A percentile compares a stretch with the other conserved stretches of the same genome.
These are phyloP conservation scores for Phytopythium aichiense DNA, from an alignment of 352 stramenopile genomes.

Conservation along the genomic window DNA sequence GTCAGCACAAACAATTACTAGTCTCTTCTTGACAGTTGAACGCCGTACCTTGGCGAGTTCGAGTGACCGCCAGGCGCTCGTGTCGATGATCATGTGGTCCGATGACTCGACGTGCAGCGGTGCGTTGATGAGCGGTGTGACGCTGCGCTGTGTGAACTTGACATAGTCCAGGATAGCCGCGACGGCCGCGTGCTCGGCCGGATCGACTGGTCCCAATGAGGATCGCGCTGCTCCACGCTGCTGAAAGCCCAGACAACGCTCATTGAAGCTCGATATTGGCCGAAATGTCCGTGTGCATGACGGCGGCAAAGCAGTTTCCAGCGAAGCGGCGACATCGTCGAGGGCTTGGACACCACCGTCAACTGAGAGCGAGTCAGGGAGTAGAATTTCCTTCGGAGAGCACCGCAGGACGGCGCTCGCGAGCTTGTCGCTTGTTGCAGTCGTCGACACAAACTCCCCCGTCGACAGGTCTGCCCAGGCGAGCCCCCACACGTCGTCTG, in stretches of 20 bases:
- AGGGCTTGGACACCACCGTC: background rate
- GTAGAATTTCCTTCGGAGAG: slow-evolving; percentile 61
- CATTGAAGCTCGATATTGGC: slow-evolving; percentile 20
- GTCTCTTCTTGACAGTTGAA: too few relatives aligned
- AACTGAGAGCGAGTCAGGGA: slow-evolving; percentile 24
- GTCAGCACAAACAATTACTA: background rate
- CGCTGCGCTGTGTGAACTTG: slow-evolving; percentile 49
- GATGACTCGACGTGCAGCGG: slow-evolving; percentile 59
- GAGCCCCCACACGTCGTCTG: slow-evolving; percentile 36
- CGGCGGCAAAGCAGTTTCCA: slow-evolving; percentile 40
- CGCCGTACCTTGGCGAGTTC: slow-evolving; percentile 47
- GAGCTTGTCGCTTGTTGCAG: slow-evolving; percentile 49
- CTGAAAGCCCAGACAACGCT: background rate
- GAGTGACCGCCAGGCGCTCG: slow-evolving; percentile 65
- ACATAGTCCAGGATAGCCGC: slow-evolving; percentile 66
- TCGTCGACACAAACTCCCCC: slow-evolving; percentile 71
- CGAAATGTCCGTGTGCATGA: slow-evolving; percentile 66
- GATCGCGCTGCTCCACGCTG: background rate
- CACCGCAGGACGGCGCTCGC: slow-evolving; percentile 55
- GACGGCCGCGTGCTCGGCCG: slow-evolving; percentile 30
- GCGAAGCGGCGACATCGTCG: slow-evolving; percentile 15
- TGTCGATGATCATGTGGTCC: slow-evolving; percentile 79
- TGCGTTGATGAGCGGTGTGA: slow-evolving; percentile 23
- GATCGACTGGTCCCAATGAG: slow-evolving; percentile 11
- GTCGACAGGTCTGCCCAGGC: slow-evolving; percentile 78